These are phyloP conservation scores for Pterocarpus macrocarpus DNA, from an alignment of 306 rosid species.

Conservation along the genomic window DNA sequence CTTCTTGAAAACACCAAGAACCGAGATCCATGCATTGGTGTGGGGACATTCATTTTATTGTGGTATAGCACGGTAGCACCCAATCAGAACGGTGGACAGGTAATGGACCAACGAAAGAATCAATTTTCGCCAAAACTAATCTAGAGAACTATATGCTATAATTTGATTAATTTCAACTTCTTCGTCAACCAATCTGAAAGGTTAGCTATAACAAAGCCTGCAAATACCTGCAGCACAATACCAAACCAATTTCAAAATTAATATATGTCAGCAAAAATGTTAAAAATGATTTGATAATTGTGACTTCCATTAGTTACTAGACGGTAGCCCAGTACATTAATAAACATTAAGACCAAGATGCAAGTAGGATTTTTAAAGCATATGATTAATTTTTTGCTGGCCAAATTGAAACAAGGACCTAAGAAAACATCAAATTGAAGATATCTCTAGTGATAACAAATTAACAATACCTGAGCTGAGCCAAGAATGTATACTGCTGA, in stretches of 20 bases:
- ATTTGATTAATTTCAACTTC: slow-evolving; percentile 58
- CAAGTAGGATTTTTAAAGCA: not conserved
- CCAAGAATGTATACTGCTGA: slow-evolving; percentile 87
- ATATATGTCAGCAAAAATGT: not conserved
- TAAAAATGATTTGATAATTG: not conserved
- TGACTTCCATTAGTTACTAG: not conserved
- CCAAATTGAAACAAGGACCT: not conserved
- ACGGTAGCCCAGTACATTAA: not conserved
- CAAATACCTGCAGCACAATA: slow-evolving; percentile 73
- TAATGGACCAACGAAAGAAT: slow-evolving; percentile 56
- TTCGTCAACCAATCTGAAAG: slow-evolving; percentile 77
- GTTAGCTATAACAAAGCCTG: slow-evolving; percentile 90
- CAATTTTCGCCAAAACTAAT: slow-evolving; percentile 33
- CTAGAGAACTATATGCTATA: slow-evolving; percentile 60
- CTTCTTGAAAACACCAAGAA: slow-evolving; percentile 38
- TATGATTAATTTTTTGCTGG: not conserved
- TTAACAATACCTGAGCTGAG: slow-evolving; percentile 69
- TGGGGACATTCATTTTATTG: not conserved
- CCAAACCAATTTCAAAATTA: slow-evolving; percentile 28
- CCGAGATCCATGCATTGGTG: not conserved
- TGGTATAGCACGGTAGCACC: slow-evolving; percentile 39
- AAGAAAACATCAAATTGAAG: slow-evolving; percentile 9
- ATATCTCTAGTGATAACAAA: slow-evolving; percentile 7
- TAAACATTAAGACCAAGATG: not conserved
- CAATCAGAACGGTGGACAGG: slow-evolving; percentile 30